Evolutionary conservation across 2,329 filamentous ascomycete species (phyloP).

Genomic region (Curvularia sp.): DNA sequence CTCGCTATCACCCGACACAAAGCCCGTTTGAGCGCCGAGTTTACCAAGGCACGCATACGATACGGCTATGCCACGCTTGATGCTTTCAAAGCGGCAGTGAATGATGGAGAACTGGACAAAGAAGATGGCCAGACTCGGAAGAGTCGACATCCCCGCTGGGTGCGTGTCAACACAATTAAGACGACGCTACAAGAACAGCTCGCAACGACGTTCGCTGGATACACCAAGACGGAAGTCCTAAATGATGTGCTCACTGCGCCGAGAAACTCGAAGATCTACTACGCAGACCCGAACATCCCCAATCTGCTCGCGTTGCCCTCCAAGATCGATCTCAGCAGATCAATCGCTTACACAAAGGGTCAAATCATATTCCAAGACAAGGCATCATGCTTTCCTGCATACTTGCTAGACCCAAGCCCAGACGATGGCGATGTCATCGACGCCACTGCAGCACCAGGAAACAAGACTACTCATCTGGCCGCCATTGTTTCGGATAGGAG

Average conservation of each 20-base stretch:
- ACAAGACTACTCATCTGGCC: conserved; percentile 94
- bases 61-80: conserved; percentile 73
- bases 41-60: conserved; percentile 78
- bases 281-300: conserved; percentile 81
- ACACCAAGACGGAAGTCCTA: conserved; percentile 64
- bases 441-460: conserved; percentile 91
- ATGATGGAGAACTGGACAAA: conserved; percentile 47
- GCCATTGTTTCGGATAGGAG: conserved; percentile 67
- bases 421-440: conserved; percentile 83
- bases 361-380: conserved; percentile 93
- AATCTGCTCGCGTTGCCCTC: conserved; percentile 81
- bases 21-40: conserved; percentile 78
- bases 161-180: conserved; percentile 82
- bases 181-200: conserved; percentile 75
- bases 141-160: conserved; percentile 80
- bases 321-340: conserved; percentile 73
- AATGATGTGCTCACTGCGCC: conserved; percentile 60
- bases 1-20: conserved; percentile 81
- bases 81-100: conserved; percentile 66
- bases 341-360: conserved; percentile 75
- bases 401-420: conserved; percentile 74
- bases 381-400: conserved; percentile 94
- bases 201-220: conserved; percentile 73
- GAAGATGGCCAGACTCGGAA: conserved; percentile 52
- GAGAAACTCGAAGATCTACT: conserved; percentile 60